Evolutionary conservation across 2,329 filamentous ascomycete species (phyloP), one percentile per base, ranked within the genome.

Genomic region (Furcasterigmium furcatum): DNA sequence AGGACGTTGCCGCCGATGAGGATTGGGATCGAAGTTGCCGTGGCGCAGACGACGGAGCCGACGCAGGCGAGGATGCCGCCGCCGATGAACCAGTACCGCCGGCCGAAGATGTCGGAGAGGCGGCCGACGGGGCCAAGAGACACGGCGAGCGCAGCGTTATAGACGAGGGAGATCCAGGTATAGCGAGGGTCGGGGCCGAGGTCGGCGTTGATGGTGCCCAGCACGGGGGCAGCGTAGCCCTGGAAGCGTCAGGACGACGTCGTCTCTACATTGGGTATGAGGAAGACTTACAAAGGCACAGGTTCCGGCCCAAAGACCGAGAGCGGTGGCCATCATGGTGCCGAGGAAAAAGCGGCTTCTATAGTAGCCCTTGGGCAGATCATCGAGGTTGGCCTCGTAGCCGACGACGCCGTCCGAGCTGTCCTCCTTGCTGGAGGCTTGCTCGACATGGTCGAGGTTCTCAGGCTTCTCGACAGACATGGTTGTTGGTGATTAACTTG

Each of bases 31-130:
- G 24, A 38, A 14, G 44, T 40, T 5, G 52, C 47, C 10, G 43
- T 44, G 6, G 49, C 61, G 43, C 63, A 65, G 21, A 68, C 53
- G 18, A 68, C 56, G 45, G 62, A 65, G 12, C 66, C 66, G 21
- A 67, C 16, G 4, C 68, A 52, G 6, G 63, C 64, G 6, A 69
- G 55, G 12, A 63, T 19, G 20, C 63, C 64, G 32, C 65, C 65
- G 13, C 63, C 63, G 18, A 68, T 66, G 47, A 68, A 67, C 51
- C 68, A 67, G 60, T 63, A 68, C 19, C 66, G 57, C 30, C 65
- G 60, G 13, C 66, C 66, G 40, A 70, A 66, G 5, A 68, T 58
- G 54, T 70, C 65, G 2, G 62, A 66, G 8, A 69, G 55, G 30
- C 66, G 64, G 5, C 66, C 66, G 39, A 68, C 20, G 16, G 24